Evolutionary conservation across 2,329 filamentous ascomycete species (phyloP).

Genomic region (Stagonosporopsis tanaceti): DNA sequence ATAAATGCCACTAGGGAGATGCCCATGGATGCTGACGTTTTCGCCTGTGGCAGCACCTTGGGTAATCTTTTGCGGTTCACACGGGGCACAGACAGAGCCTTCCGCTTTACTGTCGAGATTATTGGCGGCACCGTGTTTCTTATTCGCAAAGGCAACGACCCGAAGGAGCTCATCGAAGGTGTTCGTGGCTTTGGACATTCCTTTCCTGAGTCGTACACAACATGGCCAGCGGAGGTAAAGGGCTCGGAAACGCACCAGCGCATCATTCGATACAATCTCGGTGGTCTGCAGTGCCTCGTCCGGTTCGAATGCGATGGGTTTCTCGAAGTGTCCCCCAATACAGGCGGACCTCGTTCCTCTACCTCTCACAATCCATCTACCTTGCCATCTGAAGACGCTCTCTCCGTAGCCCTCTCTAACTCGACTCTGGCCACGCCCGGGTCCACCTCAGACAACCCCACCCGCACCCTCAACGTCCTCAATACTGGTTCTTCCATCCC

Average conservation of each 20-base stretch:
- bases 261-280: conserved; percentile 65
- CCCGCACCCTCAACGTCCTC: conserved; percentile 27
- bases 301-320: conserved; percentile 68
- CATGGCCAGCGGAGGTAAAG: conserved; percentile 64
- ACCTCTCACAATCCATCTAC: not conserved
- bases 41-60: conserved; percentile 68
- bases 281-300: conserved; percentile 59
- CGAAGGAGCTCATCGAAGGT: conserved; percentile 63
- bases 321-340: conserved; percentile 21
- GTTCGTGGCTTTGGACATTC: conserved; percentile 70
- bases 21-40: conserved; percentile 61
- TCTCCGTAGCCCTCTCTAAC: conserved; percentile 22
- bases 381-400: conserved; percentile 7
- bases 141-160: conserved; percentile 67
- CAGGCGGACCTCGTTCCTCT: conserved; percentile 52
- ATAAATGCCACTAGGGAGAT: conserved; percentile 36
- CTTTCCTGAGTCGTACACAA: conserved; percentile 72
- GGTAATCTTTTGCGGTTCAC: conserved; percentile 68
- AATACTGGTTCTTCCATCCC: conserved; percentile 41
- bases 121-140: conserved; percentile 69
- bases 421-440: not conserved
- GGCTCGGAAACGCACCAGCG: conserved; percentile 68
- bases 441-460: not conserved
- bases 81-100: conserved; percentile 55
- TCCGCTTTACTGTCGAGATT: conserved; percentile 66